A percentile compares a stretch with the other conserved stretches of the same genome.
Conservation (phyloP, 441 rosid species). For the Pelargonium australe region DNA sequence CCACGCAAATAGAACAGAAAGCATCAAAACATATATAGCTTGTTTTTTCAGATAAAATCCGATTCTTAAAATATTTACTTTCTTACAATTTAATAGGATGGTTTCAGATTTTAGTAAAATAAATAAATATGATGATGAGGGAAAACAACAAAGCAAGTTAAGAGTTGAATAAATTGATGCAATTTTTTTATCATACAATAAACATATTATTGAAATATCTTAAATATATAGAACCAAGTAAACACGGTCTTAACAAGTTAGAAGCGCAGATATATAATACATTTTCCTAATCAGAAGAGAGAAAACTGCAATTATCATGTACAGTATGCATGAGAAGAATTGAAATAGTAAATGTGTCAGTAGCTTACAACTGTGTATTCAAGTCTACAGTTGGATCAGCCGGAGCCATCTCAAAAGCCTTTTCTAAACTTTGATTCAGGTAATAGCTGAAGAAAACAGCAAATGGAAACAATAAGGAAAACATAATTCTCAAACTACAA, state of each 20-base stretch:
- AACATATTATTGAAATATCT: conserved; percentile 3
- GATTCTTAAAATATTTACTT: not conserved
- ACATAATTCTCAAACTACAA: not conserved
- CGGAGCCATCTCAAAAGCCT: conserved; percentile 79
- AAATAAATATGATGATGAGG: not conserved
- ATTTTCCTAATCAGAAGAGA: conserved; percentile 7
- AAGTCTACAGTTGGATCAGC: conserved; percentile 96
- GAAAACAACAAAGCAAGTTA: conserved; percentile 9
- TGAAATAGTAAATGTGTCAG: conserved; percentile 16
- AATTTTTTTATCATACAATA: conserved; percentile 9
- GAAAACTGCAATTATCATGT: conserved; percentile 5
- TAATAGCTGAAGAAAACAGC: conserved; percentile 49
- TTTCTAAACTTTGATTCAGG: conserved; percentile 55
- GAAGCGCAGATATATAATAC: not conserved
- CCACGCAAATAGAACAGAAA: conserved; percentile 21
- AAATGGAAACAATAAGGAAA: conserved; percentile 6
- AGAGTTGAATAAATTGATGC: conserved; percentile 6
- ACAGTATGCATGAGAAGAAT: conserved; percentile 8
- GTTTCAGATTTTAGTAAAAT: conserved; percentile 3
- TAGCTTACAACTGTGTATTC: conserved; percentile 88
- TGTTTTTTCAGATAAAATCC: not conserved
- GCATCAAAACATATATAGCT: conserved; percentile 16
- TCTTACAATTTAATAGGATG: not conserved
- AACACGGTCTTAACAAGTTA: not conserved
- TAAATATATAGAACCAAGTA: not conserved